Evolutionary conservation across 768 basidiomycete genomes (phyloP), one percentile per base, ranked within the genome.

Genomic region (Austroboletus festivus): DNA sequence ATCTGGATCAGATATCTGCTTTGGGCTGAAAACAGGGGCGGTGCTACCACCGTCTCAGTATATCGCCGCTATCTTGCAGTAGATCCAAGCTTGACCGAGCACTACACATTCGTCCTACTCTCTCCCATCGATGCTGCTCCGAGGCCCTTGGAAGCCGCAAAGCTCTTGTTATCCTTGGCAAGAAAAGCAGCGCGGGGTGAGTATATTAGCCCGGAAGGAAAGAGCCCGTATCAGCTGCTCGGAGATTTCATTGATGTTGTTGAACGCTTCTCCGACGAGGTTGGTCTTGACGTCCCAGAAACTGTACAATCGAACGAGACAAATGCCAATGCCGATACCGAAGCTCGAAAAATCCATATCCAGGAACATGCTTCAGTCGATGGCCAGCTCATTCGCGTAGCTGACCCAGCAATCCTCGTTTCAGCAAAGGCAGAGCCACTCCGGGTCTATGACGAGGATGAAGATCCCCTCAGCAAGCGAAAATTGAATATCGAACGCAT

Each of bases 181-280:
- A 79, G 93, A 45, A 87, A 87, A 61, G 91, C 95, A 3, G 77
- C 86, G 0, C 76, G 80, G 34, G 93, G 93, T 21, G 81, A 85
- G 51, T 97, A 96, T 61, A 74, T 73, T 13, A 92, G 90, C 50
- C 84, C 90, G 0, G 93, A 97, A 64, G 89, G 89, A 42, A 97
- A 97, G 71, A 94, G 93, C 51, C 86, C 95, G 1, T 97, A 96
- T 61, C 93, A 97, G 60, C 76, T 98, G 4, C 81, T 99, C 19
- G 83, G 84, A 45, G 91, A 96, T 54, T 98, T 89, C 77, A 79
- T 98, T 38, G 89, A 95, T 30, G 81, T 96, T 4, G 89, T 90
- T 30, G 95, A 97, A 66, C 79, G 83, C 51, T 87, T 85, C 59
- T 80, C 94, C 1, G 96, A 98, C 22, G 91, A 95, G 37, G 89